Evolutionary conservation across 768 basidiomycete species (phyloP).

Genomic region (Fistulinella prunicolor): DNA sequence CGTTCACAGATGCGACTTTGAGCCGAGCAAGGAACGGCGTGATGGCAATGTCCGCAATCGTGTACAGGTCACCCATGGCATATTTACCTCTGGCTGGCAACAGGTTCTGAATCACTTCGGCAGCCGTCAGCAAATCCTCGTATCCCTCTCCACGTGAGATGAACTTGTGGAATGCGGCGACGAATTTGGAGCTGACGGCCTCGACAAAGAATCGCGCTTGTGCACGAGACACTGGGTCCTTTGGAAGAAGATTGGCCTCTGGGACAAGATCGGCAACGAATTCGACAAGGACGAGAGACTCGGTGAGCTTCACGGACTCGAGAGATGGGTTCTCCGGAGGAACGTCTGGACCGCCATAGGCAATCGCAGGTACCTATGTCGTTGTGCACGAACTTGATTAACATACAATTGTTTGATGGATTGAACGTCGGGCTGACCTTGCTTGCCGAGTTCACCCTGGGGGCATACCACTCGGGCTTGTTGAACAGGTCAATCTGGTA

Average conservation of each 20-base stretch:
- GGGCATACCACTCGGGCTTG: conserved; percentile 69
- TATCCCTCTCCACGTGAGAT: conserved; percentile 39
- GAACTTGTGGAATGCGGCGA: conserved; percentile 37
- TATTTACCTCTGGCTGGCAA: conserved; percentile 43
- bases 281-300: conserved; percentile 65
- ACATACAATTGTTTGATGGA: neutral
- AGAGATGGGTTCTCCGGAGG: conserved; percentile 55
- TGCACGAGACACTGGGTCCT: conserved; percentile 55
- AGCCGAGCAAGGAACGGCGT: conserved; percentile 58
- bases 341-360: conserved; percentile 59
- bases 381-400: neutral
- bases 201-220: conserved; percentile 64
- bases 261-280: conserved; percentile 62
- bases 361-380: conserved; percentile 34
- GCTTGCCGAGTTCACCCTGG: conserved; percentile 61
- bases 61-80: conserved; percentile 33
- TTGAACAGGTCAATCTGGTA: conserved; percentile 59
- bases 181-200: conserved; percentile 45
- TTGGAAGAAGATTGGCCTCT: conserved; percentile 46
- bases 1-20: conserved; percentile 43
- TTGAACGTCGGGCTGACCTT: conserved; percentile 42
- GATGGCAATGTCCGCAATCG: conserved; percentile 61
- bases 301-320: conserved; percentile 57
- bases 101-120: conserved; percentile 50
- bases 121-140: conserved; percentile 39